Percentiles rank a stretch among this genome's conserved stretches.
Evolutionary conservation across 148 eudicot species (phyloP).

Genomic region (Cornus florida): DNA sequence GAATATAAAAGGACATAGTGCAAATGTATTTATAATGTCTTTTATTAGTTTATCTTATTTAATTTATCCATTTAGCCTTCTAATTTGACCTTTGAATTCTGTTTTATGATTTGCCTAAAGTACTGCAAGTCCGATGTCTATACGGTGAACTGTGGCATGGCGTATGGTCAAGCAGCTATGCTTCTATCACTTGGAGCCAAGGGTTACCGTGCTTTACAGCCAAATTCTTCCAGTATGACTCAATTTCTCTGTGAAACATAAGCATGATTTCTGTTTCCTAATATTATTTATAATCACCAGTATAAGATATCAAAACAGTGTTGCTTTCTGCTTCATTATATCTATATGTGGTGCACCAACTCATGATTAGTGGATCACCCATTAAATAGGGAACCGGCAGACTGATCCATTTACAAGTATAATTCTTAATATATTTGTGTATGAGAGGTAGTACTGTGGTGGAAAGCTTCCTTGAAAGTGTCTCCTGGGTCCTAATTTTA

Average conservation of each 20-base stretch:
- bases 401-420: neutral
- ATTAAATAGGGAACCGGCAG: neutral
- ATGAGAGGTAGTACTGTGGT: neutral
- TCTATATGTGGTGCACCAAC: neutral
- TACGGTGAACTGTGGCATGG: slow-evolving; percentile 76
- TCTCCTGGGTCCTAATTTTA: neutral
- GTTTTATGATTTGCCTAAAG: slow-evolving; percentile 26
- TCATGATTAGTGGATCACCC: neutral
- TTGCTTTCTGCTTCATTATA: neutral
- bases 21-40: neutral
- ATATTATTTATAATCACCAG: neutral
- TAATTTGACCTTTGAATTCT: slow-evolving; percentile 9
- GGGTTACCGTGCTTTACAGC: slow-evolving; percentile 78
- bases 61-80: neutral
- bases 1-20: neutral
- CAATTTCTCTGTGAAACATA: slow-evolving; percentile 7
- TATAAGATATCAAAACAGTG: neutral
- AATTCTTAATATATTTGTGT: too few species aligned
- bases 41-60: neutral
- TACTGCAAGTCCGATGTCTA: slow-evolving; percentile 69
- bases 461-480: neutral
- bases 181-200: slow-evolving; percentile 81
- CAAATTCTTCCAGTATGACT: slow-evolving; percentile 69
- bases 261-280: neutral
- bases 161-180: slow-evolving; percentile 97